phyloP scores from a whole-genome alignment of 2,329 filamentous ascomycete genomes.

The Penicillium sp. region DNA sequence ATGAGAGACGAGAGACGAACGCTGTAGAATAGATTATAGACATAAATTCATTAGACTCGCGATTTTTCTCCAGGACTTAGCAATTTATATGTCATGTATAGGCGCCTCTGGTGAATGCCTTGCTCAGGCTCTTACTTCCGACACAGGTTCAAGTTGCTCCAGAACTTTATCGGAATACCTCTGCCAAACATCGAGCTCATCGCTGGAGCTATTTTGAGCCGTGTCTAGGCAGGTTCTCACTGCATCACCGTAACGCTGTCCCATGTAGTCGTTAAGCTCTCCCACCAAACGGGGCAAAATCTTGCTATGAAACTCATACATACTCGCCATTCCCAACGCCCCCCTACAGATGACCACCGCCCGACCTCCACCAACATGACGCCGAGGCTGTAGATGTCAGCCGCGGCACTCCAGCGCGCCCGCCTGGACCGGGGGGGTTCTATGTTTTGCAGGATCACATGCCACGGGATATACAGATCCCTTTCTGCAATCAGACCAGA shows the following conservation, averaged over 20 bases:
- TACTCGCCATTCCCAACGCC: neutral
- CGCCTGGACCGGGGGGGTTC: neutral
- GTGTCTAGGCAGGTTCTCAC: neutral
- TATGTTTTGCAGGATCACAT: neutral
- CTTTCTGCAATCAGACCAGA: neutral
- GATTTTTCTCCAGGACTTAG: no score
- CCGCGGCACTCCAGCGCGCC: neutral
- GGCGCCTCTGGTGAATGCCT: no score
- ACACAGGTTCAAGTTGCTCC: neutral
- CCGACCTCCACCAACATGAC: neutral
- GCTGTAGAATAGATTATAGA: neutral
- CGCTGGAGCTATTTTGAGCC: neutral
- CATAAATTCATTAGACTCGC: neutral
- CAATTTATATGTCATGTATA: no score
- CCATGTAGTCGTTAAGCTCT: neutral
- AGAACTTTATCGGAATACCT: neutral
- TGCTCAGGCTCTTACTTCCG: neutral
- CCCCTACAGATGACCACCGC: neutral
- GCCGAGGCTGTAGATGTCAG: neutral
- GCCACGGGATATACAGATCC: neutral
- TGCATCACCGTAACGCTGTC: neutral
- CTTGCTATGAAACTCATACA: neutral
- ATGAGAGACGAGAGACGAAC: slow-evolving; percentile 15
- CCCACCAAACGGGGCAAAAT: neutral
- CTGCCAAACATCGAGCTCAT: neutral